These are phyloP conservation scores for Calamus simplicifolius DNA, from an alignment of 176 grass and related monocot genomes.

Conservation along the genomic window DNA sequence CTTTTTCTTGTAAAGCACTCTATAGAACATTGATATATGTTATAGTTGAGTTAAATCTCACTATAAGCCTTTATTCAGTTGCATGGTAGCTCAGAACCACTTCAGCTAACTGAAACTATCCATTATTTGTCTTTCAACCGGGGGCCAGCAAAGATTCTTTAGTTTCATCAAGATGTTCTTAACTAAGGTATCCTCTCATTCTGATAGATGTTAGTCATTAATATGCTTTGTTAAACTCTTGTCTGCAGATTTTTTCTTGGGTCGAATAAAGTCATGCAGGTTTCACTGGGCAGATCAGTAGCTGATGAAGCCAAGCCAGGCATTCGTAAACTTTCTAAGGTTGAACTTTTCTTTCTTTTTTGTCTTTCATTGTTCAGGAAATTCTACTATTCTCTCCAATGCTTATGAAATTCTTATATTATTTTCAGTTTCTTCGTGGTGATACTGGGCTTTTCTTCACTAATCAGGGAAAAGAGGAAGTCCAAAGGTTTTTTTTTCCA, in stretches of 20 bases:
- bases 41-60: too few species aligned
- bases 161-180: too few species aligned
- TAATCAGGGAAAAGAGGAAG: conserved; percentile 70
- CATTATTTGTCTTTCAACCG: too few species aligned
- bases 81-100: too few species aligned
- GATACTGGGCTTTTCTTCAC: conserved; percentile 69
- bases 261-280: conserved; percentile 95
- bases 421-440: conserved; percentile 56
- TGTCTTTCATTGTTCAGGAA: background rate
- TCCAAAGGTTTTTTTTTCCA: conserved; percentile 47
- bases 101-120: too few species aligned
- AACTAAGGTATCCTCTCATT: background rate
- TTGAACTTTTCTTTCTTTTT: conserved; percentile 2
- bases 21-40: too few species aligned
- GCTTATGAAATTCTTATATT: conserved; percentile 10
- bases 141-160: too few species aligned
- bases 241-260: conserved; percentile 80
- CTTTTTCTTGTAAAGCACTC: too few species aligned
- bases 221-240: background rate
- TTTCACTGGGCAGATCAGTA: conserved; percentile 58
- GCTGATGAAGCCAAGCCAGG: conserved; percentile 71
- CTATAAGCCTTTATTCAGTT: too few species aligned
- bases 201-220: background rate
- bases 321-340: conserved; percentile 77
- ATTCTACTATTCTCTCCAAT: background rate